Conservation (phyloP, 2,329 filamentous ascomycete species). For the Trichoderma koningii region DNA sequence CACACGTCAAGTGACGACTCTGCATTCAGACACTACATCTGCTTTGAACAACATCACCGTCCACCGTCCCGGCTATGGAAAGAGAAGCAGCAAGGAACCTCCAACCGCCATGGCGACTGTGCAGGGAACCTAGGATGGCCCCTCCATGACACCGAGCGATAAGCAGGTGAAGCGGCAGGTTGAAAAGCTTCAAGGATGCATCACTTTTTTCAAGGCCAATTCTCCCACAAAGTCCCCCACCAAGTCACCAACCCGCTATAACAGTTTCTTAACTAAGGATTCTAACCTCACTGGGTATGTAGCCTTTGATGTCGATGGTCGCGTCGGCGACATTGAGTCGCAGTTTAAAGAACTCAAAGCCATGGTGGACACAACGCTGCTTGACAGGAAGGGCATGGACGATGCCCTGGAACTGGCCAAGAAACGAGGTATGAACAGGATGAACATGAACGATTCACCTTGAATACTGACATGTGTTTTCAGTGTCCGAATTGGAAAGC, state of each 20-base stretch:
- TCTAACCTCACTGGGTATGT: slow-evolving; percentile 66
- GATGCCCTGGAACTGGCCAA: slow-evolving; percentile 76
- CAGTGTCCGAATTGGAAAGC: slow-evolving; percentile 51
- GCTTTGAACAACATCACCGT: slow-evolving; percentile 36
- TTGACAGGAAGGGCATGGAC: slow-evolving; percentile 69
- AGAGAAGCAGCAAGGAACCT: slow-evolving; percentile 28
- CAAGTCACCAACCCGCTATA: slow-evolving; percentile 49
- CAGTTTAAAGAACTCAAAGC: slow-evolving; percentile 72
- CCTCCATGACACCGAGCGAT: slow-evolving; percentile 40
- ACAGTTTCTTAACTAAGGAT: slow-evolving; percentile 67
- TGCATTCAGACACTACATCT: slow-evolving; percentile 25
- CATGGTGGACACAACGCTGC: slow-evolving; percentile 69
- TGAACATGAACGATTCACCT: too few relatives aligned
- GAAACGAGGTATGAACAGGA: not conserved
- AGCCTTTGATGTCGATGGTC: slow-evolving; percentile 80
- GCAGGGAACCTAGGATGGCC: slow-evolving; percentile 38
- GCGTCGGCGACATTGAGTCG: slow-evolving; percentile 74
- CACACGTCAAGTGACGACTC: slow-evolving; percentile 53
- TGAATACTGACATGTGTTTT: not conserved
- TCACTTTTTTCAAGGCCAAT: slow-evolving; percentile 40
- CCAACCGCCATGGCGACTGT: slow-evolving; percentile 27
- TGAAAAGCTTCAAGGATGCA: slow-evolving; percentile 38
- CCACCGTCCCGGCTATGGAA: slow-evolving; percentile 35
- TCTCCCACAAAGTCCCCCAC: slow-evolving; percentile 39
- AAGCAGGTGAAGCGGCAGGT: slow-evolving; percentile 39